Evolutionary conservation across 2,329 filamentous ascomycete species (phyloP), one percentile per base, ranked within the genome.

Genomic region (Bisporella sp.): DNA sequence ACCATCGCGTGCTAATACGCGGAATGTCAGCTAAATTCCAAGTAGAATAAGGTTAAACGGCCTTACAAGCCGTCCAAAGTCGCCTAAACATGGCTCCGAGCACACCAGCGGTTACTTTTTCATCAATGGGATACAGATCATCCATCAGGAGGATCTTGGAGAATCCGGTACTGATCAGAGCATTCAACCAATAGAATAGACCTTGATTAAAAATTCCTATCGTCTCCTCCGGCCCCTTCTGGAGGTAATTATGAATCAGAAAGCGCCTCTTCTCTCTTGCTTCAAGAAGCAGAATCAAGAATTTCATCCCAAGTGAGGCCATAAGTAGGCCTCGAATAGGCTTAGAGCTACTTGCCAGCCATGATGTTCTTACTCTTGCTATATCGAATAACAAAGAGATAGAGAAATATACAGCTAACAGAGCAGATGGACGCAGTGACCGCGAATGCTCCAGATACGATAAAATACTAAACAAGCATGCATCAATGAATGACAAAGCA

Each of bases 361-460:
- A 51, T 35, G 31, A 31, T 4, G 49, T 47, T 35, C 49, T 21
- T 1, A 31, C 31, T 41, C 43, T 28, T 6, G 39, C 39, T 21
- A 31, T 21, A 47, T 51, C 45, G 21, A 47, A 35, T 5, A 43
- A 3, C 13, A 39, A 6, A 9, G 45, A 30, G 11, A 51, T 29
- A 29, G 32, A 13, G 21, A 47, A 35, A 33, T 42, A 47, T 7
- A 33, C 33, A 31, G 21, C 41, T 7, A 51, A 30, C 31, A 44
- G 5, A 28, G 21, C 12, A 21, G 37, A 42, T 12, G 48, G 49
- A 35, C 40, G 35, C 12, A 51, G 28, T 30, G 13, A 43, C 28
- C 32, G n/a, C 21, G 13, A 11, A 46, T 50, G 45, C 21, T 51
- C 49, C 6, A 43, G 30, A 31, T 31, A 32, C 40, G 45, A 47